Base-by-base conservation (phyloP, 768 basidiomycete genomes). In the Lactarius sp. region DNA sequence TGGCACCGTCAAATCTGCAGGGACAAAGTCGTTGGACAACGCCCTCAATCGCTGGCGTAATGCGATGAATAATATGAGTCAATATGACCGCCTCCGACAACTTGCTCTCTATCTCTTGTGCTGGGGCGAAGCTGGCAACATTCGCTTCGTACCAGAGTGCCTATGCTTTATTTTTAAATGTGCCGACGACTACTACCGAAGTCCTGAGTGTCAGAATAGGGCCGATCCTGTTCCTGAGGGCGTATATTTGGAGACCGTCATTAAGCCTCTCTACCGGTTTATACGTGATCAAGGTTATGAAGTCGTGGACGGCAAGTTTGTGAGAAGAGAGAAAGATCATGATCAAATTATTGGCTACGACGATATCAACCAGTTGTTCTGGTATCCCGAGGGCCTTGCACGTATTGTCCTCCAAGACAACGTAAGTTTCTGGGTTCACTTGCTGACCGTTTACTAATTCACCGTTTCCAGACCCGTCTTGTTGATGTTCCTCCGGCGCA, bases 121-220 rank as follows among this genome's bases (percentile, higher is more conserved):
- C 73, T 99, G 97, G 97, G 97, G 95, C 59, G 97, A 99, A 77
- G 97, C 88, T 0, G 95, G 94, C 58, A 97, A 98, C 71, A 91
- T 99, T 55, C 88, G 97, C 65, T 98, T 98, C 76, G 88, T 93
- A 22, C 95, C 97, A 12, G 97, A 99, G 73, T 92, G 90, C 70
- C 77, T 99, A 52, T 98, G 96, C 80, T 99, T 98, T 83, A 96
- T 99, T 72, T 98, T 98, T 87, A 99, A 99, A 77, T 99, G 97
- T 72, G 97, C 97, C 62, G 97, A 99, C 75, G 97, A 99, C 77
- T 98, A 98, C 74, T 99, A 99, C 75, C 91, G 97, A 63, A 94
- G 92, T 63, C 88, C 96, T 33, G 97, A 98, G 73, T 99, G 97
- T 73, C 97, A 99, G 77, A 96, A 92, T 76, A 80, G 87, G 68